Conservation (phyloP, 169 alveolate species). For the Plasmodium knowlesi region DNA sequence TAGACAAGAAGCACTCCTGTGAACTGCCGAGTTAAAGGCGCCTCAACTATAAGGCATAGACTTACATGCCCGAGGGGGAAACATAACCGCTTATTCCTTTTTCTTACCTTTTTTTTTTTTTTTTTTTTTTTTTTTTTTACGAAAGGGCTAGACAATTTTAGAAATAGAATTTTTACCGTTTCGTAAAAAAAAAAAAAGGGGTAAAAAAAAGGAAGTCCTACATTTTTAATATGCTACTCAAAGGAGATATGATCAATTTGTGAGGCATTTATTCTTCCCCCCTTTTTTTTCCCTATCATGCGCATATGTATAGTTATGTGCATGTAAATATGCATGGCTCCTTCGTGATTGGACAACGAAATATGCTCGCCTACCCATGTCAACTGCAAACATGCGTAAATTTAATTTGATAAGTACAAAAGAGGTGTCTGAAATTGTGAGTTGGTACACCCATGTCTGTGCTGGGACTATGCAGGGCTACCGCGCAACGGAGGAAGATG, state of each 20-base stretch:
- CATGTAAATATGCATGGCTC: not conserved
- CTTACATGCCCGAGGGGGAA: not conserved
- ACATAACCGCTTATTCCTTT: not conserved
- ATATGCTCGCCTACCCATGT: not conserved
- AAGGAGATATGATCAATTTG: not conserved
- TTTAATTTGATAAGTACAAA: conserved; percentile 59
- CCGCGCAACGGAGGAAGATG: conserved; percentile 69
- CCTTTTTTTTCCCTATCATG: not conserved
- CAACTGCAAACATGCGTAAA: conserved; percentile 36
- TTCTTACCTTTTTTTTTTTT: not conserved
- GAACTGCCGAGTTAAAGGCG: not conserved
- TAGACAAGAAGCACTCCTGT: conserved; percentile 1
- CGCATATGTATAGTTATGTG: not conserved
- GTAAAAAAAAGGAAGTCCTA: not conserved
- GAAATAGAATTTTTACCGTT: not conserved
- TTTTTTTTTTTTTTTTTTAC: not conserved
- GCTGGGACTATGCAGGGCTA: conserved; percentile 74
- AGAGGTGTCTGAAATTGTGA: conserved; percentile 65
- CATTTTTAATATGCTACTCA: not conserved
- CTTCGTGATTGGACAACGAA: not conserved
- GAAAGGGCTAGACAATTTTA: not conserved
- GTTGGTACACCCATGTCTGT: conserved; percentile 73
- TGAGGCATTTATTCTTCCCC: not conserved
- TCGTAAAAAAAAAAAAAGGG: not conserved
- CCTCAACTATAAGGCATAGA: not conserved